A percentile compares a stretch with the other conserved stretches of the same genome.
These are phyloP conservation scores for Grifola frondosa DNA, from an alignment of 1,284 basidiomycete genomes.

Conservation along the genomic window DNA sequence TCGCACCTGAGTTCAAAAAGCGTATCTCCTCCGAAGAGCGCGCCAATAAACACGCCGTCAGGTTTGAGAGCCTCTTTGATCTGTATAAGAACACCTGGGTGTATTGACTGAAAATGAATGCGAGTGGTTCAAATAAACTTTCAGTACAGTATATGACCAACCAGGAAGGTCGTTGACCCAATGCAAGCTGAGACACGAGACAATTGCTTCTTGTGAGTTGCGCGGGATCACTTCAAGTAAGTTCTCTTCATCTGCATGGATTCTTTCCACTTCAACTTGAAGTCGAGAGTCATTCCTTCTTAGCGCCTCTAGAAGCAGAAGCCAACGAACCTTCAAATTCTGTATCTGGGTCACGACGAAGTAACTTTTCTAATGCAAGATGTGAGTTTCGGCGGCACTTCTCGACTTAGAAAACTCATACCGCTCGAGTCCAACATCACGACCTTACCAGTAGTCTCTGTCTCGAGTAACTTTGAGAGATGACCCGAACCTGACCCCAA, in stretches of 20 bases:
- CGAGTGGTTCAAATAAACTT: not conserved
- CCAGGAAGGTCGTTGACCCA: slow-evolving; percentile 99
- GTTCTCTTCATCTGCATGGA: slow-evolving; percentile 78
- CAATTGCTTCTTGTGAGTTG: slow-evolving; percentile 87
- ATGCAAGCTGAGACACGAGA: slow-evolving; percentile 90
- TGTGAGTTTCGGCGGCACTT: not conserved
- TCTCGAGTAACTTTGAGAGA: slow-evolving; percentile 82
- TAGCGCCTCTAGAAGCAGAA: not conserved
- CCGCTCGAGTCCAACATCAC: slow-evolving; percentile 90
- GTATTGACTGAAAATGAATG: not conserved
- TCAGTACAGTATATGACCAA: slow-evolving; percentile 32
- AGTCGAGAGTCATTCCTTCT: slow-evolving; percentile 1
- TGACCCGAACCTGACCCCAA: slow-evolving; percentile 95
- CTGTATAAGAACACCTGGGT: slow-evolving; percentile 82
- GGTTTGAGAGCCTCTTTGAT: slow-evolving; percentile 85
- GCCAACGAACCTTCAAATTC: slow-evolving; percentile 70
- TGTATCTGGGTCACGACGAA: slow-evolving; percentile 72
- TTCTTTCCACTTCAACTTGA: slow-evolving; percentile 69
- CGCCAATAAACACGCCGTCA: slow-evolving; percentile 93
- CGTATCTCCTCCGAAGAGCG: slow-evolving; percentile 95
- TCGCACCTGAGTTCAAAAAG: slow-evolving; percentile 93
- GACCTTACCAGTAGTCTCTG: slow-evolving; percentile 68
- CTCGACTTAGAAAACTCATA: slow-evolving; percentile 34
- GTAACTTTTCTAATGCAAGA: slow-evolving; percentile 51
- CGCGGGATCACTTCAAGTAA: slow-evolving; percentile 62